Base-by-base conservation (phyloP, 179 eudicot genomes). In the Beta macrorhiza region DNA sequence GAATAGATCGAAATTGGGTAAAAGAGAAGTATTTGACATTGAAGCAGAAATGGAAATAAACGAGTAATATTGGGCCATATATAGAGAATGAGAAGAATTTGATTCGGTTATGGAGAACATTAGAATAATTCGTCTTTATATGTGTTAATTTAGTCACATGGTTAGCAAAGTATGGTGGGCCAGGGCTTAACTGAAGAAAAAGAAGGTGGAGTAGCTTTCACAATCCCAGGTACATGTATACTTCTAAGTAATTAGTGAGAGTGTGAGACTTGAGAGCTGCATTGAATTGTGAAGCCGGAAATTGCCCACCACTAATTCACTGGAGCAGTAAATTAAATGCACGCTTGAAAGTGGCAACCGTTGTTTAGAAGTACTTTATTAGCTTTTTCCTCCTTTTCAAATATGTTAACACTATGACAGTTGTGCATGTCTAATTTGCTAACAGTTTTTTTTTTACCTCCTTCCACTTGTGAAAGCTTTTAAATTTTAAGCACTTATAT, bases 201-300 rank as follows among this genome's bases (percentile, higher is more conserved):
- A 45, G 8, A 71, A 72, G 42, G 22, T 72, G 12, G 0, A n/a
- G 75, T 72, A 10, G 58, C 59, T 72, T 72, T 72, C 75, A 51
- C 42, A 9, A 71, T 71, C 55, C 57, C 74, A 71, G 74, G 29
- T 49, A 71, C 56, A 37, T 25, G 25, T 37, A 37, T 37, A 37
- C 42, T 37, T 37, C 42, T 3, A 37, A 37, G 42, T 37, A 0
- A 1, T 2, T 2, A 32, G 37, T 2, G 37, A 32, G 37, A 32
- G 37, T 32, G n/a, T 17, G 17, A 56, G 12, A 65, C 13, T 9
- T 9, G 19, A 29, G 70, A 65, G 16, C 70, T 65, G 19, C 45
- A 65, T 65, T 25, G 5, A 58, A 25, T 42, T 16, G 11, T 42
- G 29, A 19, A 12, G 11, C 44, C 9, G 15, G 12, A 68, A 16